A percentile compares a stretch with the other conserved stretches of the same genome.
phyloP scores from a whole-genome alignment of 208 protist species.

The Strigomonas culicis region DNA sequence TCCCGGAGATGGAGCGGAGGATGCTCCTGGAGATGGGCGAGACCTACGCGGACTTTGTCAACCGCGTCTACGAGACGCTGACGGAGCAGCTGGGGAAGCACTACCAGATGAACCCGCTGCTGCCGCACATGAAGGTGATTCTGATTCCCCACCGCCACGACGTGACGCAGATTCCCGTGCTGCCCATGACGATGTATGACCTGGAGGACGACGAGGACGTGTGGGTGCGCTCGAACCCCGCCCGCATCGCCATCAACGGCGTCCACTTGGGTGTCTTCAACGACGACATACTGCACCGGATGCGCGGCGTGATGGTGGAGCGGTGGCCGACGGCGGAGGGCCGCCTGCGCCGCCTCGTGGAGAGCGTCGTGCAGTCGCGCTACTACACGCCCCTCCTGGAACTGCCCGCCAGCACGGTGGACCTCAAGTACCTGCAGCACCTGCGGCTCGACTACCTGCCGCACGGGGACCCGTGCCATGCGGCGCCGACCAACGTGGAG shows the following conservation, averaged over 20 bases:
- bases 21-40: conserved; percentile 29
- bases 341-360: conserved; percentile 78
- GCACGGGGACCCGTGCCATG: not conserved
- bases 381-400: conserved; percentile 70
- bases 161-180: conserved; percentile 73
- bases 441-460: conserved; percentile 62
- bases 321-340: conserved; percentile 63
- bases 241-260: conserved; percentile 68
- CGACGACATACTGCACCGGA: conserved; percentile 66
- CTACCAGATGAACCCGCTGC: conserved; percentile 33
- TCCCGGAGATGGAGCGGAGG: conserved; percentile 47
- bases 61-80: conserved; percentile 53
- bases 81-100: conserved; percentile 60
- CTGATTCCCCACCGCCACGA: conserved; percentile 72
- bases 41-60: conserved; percentile 71
- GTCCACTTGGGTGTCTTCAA: conserved; percentile 84
- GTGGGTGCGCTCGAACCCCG: conserved; percentile 78
- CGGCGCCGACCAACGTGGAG: not conserved
- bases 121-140: conserved; percentile 59
- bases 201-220: conserved; percentile 59
- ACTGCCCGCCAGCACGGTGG: conserved; percentile 42
- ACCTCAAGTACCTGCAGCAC: conserved; percentile 52
- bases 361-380: conserved; percentile 58
- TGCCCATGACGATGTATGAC: conserved; percentile 78
- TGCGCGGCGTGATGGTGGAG: conserved; percentile 77